Evolutionary conservation across 176 grass and related monocot species (phyloP), one percentile per base, ranked within the genome.

Genomic region (Musa beccarii): DNA sequence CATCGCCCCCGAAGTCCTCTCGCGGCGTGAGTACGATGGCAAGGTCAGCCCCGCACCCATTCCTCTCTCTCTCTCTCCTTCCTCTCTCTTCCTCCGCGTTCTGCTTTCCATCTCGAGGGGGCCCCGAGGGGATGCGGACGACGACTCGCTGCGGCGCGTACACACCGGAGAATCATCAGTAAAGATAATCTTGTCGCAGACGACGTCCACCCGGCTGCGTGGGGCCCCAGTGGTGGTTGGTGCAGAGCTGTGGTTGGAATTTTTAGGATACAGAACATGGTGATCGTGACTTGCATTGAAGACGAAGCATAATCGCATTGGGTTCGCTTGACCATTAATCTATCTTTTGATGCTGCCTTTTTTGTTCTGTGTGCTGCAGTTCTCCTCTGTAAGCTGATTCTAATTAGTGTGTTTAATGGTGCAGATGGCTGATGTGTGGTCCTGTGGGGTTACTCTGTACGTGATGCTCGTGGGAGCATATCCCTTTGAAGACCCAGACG

Each of bases 381-480:
- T 34, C 29, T 29, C 28, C 28, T 34, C 29, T 34, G 29, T 34
- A 4, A n/a, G 21, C 17, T 50, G 28, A 17, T 50, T 51, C 15
- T 20, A 8, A 11, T 52, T 51, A 29, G 49, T 21, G 7, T n/a
- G 8, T 11, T 71, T 19, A 17, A 51, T 51, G 3, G 8, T 71
- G 43, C 49, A 71, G 68, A 71, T 52, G 43, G 68, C 68, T 51
- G 68, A 71, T 71, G 68, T 71, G 19, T 71, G 68, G 68, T 71
- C 68, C n/a, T 71, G 68, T 22, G 68, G 68, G 28, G 68, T 71
- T 15, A 71, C 68, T 11, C 52, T 71, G 68, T 71, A 71, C 52
- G 68, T 71, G 68, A 71, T 71, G 68, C 13, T 71, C 15, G 68
- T 71, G 68, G 68, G 68, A 71, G 68, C 49, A 11, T 71, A 71